phyloP scores from a whole-genome alignment of 306 rosid species.

The Purshia tridentata region DNA sequence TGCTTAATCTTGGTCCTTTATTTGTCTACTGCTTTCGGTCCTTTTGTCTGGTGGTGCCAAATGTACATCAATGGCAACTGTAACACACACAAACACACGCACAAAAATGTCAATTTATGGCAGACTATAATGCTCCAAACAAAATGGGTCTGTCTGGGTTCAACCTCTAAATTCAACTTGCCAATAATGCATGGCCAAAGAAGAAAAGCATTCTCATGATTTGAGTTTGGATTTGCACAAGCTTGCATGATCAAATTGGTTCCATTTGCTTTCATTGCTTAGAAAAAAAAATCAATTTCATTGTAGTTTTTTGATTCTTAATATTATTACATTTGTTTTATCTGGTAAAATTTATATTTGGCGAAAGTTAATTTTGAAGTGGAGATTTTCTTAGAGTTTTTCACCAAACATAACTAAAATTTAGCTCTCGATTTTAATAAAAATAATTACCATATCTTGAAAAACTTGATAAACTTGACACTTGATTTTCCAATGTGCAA shows the following conservation, averaged over 20 bases:
- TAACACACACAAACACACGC: constrained; percentile 5
- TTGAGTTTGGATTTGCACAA: not conserved
- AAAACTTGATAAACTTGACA: not conserved
- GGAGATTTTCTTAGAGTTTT: too few species aligned
- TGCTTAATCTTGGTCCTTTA: constrained; percentile 35
- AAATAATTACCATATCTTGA: too few species aligned
- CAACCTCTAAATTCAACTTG: not conserved
- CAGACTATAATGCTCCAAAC: constrained; percentile 9
- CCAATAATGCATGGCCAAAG: not conserved
- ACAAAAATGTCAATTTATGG: constrained; percentile 1
- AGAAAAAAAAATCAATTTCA: not conserved
- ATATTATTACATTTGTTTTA: not conserved
- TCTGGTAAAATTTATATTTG: too few species aligned
- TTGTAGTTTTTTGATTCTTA: not conserved
- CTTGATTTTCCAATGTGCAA: too few species aligned
- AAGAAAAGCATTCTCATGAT: not conserved
- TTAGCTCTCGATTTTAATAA: too few species aligned
- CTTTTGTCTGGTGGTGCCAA: constrained; percentile 45
- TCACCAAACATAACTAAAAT: too few species aligned
- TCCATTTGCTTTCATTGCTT: not conserved
- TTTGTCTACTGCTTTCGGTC: constrained; percentile 60
- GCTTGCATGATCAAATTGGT: not conserved
- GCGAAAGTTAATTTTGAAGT: too few species aligned
- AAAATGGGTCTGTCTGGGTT: constrained; percentile 6
- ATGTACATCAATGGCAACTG: constrained; percentile 26